Evolutionary conservation across 1,284 basidiomycete genomes (phyloP), one percentile per base, ranked within the genome.

Genomic region (Pseudozyma sp.): DNA sequence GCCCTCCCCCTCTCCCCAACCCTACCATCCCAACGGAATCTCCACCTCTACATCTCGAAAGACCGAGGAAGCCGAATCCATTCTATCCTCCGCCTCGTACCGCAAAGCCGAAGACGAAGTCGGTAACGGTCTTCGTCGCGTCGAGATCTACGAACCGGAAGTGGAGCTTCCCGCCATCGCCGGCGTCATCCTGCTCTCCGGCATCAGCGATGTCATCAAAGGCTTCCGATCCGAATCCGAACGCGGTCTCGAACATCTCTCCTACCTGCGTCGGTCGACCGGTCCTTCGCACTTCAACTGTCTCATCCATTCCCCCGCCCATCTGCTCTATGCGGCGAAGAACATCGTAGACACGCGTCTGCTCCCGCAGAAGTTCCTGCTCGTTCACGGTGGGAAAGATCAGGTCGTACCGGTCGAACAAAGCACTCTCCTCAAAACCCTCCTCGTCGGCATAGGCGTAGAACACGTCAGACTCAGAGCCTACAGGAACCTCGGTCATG

Each of bases 371-470:
- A 81, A 80, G 46, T 82, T 86, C 51, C 67, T 86, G 16, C 79
- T 86, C 7, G 75, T 86, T 14, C 86, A 86, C 56, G 86, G 85
- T 35, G 85, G 81, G 1, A 77, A 78, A 43, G 85, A 86, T 65
- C 44, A 57, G 2, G 69, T 84, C 37, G 79, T 85, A 2, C 84
- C 85, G 4, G 75, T 85, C 13, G 80, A 82, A 62, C 85, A 85
- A 63, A 74, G 81, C 9, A 81, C 81, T 8, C 77, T 85, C 57
- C 80, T 86, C 44, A 81, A 82, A 33, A 85, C 86, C 33, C 65
- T 86, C 8, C 77, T 86, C 0, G 75, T 81, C 5, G 86, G 85
- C 2, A 73, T 85, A n/a, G 86, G 85, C 14, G 77, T 86, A 3
- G 55, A 78, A 0, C 70, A 82, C n/a, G 81, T 84, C 8, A 62